phyloP scores from a whole-genome alignment of 2,329 filamentous ascomycete genomes.

The Nectriaceae sp. region DNA sequence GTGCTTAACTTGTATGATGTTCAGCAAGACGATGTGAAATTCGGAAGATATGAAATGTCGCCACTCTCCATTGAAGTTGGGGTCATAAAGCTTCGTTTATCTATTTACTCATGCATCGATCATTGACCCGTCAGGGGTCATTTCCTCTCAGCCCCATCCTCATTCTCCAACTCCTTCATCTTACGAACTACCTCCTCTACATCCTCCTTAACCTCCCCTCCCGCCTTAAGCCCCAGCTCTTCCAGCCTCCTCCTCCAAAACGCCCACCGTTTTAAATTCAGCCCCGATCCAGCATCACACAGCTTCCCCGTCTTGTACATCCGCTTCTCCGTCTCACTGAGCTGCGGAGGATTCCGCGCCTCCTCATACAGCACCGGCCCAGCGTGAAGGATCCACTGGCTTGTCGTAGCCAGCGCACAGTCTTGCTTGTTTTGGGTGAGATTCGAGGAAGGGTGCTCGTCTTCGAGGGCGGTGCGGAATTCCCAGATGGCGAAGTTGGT shows the following conservation, averaged over 20 bases:
- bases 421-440: conserved; percentile 19
- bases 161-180: conserved; percentile 23
- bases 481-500: conserved; percentile 33
- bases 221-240: conserved; percentile 17
- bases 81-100: no score
- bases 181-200: conserved; percentile 18
- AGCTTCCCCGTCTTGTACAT: conserved; percentile 22
- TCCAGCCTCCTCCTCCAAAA: conserved; percentile 34
- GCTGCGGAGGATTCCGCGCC: conserved; percentile 8
- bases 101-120: not conserved
- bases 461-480: conserved; percentile 33
- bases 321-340: conserved; percentile 22
- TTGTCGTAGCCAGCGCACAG: conserved; percentile 21
- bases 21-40: conserved; percentile 5
- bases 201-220: conserved; percentile 22
- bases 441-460: conserved; percentile 16
- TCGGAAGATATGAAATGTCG: not conserved
- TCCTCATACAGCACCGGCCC: conserved; percentile 26
- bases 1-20: no score
- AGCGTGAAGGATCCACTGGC: conserved; percentile 34
- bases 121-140: not conserved
- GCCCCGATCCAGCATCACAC: conserved; percentile 17
- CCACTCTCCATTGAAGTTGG: not conserved
- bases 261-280: conserved; percentile 30
- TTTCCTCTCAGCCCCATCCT: conserved; percentile 9